phyloP scores from a whole-genome alignment of 78 protist species.

The Abeoforma whisleri region DNA sequence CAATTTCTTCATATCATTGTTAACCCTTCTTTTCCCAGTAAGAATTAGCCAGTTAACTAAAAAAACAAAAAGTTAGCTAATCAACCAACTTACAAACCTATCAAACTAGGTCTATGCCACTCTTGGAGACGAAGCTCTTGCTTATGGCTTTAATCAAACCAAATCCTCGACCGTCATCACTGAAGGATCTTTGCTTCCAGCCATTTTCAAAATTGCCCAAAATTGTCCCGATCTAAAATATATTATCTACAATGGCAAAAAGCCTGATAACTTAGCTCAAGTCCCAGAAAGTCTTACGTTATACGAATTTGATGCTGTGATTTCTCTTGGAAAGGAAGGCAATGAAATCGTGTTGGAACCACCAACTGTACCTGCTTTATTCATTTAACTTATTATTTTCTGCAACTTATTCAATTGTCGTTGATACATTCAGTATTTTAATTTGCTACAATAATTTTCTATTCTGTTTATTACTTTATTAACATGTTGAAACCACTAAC shows the following conservation, averaged over 20 bases:
- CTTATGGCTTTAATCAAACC: conserved; percentile 56
- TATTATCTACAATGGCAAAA: conserved; percentile 24
- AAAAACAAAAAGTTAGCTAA: too few relatives aligned
- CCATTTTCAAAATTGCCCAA: conserved; percentile 9
- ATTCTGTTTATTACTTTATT: too few relatives aligned
- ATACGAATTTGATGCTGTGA: conserved; percentile 12
- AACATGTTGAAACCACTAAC: too few relatives aligned
- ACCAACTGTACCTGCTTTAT: too few relatives aligned
- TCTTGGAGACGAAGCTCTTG: conserved; percentile 54
- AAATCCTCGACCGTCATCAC: conserved; percentile 31
- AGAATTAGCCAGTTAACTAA: too few relatives aligned
- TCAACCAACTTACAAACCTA: too few relatives aligned
- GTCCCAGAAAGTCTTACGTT: not conserved
- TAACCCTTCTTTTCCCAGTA: too few relatives aligned
- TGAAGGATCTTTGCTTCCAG: conserved; percentile 4
- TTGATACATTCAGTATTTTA: too few relatives aligned
- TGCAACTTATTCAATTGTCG: too few relatives aligned
- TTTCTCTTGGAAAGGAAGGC: not conserved
- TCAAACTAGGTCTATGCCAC: conserved; percentile 65
- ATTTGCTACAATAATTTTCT: too few relatives aligned
- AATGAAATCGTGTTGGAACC: conserved; percentile 2
- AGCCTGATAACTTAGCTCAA: not conserved
- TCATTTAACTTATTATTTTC: too few relatives aligned
- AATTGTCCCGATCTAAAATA: conserved; percentile 13
- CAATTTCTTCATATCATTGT: too few relatives aligned